phyloP scores from a whole-genome alignment of 1,284 basidiomycete genomes.

The Rhodotorula mucilaginosa region DNA sequence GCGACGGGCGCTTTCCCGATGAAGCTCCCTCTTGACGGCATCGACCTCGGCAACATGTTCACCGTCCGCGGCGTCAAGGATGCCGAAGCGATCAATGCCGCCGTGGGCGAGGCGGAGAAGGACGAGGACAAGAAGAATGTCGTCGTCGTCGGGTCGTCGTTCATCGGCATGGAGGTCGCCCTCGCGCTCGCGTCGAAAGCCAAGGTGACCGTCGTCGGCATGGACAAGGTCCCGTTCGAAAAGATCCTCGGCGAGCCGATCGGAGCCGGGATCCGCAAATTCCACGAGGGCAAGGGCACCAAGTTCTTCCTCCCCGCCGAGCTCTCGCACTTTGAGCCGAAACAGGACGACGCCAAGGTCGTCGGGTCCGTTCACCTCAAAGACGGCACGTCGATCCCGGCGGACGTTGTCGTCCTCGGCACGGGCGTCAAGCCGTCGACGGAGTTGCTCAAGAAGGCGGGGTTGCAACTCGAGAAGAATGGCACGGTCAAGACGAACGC shows the following conservation, averaged over 20 bases:
- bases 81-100: slow-evolving; percentile 66
- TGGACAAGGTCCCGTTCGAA: slow-evolving; percentile 81
- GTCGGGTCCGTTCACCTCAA: slow-evolving; percentile 65
- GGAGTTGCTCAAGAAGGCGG: slow-evolving; percentile 69
- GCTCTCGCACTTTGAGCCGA: slow-evolving; percentile 34
- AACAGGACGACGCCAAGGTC: slow-evolving; percentile 46
- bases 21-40: slow-evolving; percentile 73
- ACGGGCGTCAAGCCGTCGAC: slow-evolving; percentile 80
- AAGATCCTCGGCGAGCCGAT: slow-evolving; percentile 75
- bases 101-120: slow-evolving; percentile 39
- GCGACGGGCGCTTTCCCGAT: slow-evolving; percentile 53
- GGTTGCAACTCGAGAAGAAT: slow-evolving; percentile 56
- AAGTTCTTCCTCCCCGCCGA: slow-evolving; percentile 49
- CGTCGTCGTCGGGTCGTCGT: slow-evolving; percentile 84
- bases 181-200: slow-evolving; percentile 69
- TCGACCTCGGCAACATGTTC: slow-evolving; percentile 72
- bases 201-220: slow-evolving; percentile 64
- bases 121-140: slow-evolving; percentile 58
- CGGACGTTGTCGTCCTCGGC: slow-evolving; percentile 82
- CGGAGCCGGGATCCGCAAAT: slow-evolving; percentile 75
- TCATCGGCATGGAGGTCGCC: slow-evolving; percentile 92
- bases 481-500: slow-evolving; percentile 80
- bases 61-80: slow-evolving; percentile 72
- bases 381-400: slow-evolving; percentile 63
- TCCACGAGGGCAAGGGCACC: slow-evolving; percentile 69